A percentile compares a stretch with the other conserved stretches of the same genome.
Evolutionary conservation across 805 yeast genomes (phyloP).

Genomic region (Candida xyloterini): DNA sequence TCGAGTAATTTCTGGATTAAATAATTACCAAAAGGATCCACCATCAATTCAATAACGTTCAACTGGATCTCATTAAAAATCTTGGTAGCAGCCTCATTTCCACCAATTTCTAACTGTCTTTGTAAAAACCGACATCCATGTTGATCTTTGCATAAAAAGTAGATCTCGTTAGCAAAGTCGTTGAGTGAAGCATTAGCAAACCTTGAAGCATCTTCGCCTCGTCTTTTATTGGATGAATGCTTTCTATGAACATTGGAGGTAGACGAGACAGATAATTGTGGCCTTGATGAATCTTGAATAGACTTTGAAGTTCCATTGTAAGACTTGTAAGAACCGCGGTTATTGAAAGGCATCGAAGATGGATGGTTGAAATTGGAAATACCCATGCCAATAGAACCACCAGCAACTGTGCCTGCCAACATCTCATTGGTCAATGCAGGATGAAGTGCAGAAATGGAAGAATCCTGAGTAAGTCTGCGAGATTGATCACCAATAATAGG

Average conservation of each 20-base stretch:
- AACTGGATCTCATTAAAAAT: conserved; percentile 78
- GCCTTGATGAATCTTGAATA: conserved; percentile 9
- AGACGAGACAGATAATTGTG: conserved; percentile 23
- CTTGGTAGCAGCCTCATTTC: conserved; percentile 60
- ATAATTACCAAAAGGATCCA: conserved; percentile 96
- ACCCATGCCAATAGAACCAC: conserved; percentile 31
- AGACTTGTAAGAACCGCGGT: conserved; percentile 8
- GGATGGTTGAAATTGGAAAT: conserved; percentile 10
- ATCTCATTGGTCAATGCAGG: conserved; percentile 27
- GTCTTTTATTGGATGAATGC: conserved; percentile 32
- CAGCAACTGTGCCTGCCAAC: conserved; percentile 27
- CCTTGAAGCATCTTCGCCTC: conserved; percentile 68
- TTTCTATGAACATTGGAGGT: conserved; percentile 36
- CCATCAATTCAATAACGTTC: conserved; percentile 84
- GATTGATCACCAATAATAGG: conserved; percentile 34
- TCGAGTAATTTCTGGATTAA: conserved; percentile 88
- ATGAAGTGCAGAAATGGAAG: conserved; percentile 24
- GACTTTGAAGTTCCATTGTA: conserved; percentile 7
- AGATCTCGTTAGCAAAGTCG: conserved; percentile 71
- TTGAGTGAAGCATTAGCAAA: conserved; percentile 64
- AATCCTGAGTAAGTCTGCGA: conserved; percentile 33
- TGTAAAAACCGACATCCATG: conserved; percentile 95
- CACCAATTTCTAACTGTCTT: conserved; percentile 70
- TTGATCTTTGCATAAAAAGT: conserved; percentile 86
- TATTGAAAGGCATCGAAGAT: conserved; percentile 1